Conservation (phyloP, 805 yeast species). For the baker's yeast (Saccharomyces cerevisiae) region DNA sequence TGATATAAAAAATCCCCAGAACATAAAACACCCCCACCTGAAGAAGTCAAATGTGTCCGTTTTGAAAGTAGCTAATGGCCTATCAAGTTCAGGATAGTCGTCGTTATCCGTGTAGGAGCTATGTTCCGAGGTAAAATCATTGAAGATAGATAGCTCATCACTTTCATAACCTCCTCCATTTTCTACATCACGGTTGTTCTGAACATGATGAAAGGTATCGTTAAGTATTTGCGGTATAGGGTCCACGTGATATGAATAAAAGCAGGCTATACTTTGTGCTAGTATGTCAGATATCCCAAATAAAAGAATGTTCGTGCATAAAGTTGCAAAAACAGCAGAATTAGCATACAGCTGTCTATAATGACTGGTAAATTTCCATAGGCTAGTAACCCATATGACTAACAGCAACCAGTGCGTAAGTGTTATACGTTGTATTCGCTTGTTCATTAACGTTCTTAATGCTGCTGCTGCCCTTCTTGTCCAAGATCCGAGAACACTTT, state of each 20-base stretch:
- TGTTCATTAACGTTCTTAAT: background rate
- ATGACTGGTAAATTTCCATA: constrained; percentile 46
- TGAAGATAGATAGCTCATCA: constrained; percentile 21
- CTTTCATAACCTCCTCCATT: constrained; percentile 13
- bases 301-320: constrained; percentile 69
- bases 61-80: background rate
- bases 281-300: constrained; percentile 87
- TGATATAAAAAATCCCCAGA: constrained; percentile 82
- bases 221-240: constrained; percentile 19
- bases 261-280: constrained; percentile 63
- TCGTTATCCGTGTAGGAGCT: constrained; percentile 1
- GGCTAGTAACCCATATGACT: constrained; percentile 38
- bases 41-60: constrained; percentile 45
- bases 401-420: constrained; percentile 48
- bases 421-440: constrained; percentile 41
- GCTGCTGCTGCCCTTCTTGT: background rate
- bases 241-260: constrained; percentile 15
- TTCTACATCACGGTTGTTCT: constrained; percentile 3
- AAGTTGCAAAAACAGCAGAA: constrained; percentile 66
- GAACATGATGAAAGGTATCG: constrained; percentile 8
- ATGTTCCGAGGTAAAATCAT: constrained; percentile 15
- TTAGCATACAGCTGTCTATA: constrained; percentile 55
- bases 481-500: background rate
- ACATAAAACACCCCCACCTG: constrained; percentile 68
- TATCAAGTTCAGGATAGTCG: constrained; percentile 6